Evolutionary conservation across 345 rosid genomes (phyloP), one percentile per base, ranked within the genome.

Genomic region (Xanthoceras sorbifolium): DNA sequence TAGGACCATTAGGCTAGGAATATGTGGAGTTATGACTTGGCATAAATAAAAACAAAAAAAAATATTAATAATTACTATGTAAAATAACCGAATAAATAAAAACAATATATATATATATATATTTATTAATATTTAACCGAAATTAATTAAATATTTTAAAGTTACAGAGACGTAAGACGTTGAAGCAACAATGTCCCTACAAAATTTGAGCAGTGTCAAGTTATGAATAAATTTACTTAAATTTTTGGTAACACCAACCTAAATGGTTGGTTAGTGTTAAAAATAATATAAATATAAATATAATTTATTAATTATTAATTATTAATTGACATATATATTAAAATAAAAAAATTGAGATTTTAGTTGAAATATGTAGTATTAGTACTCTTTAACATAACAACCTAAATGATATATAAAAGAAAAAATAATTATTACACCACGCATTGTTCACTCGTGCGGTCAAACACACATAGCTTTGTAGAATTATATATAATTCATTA

Each of bases 391-490:
- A n/a, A n/a, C n/a, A n/a, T n/a, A n/a, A n/a, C n/a, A n/a, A n/a
- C n/a, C n/a, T n/a, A n/a, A n/a, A n/a, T n/a, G n/a, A n/a, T n/a
- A n/a, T n/a, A n/a, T n/a, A n/a, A n/a, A n/a, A n/a, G n/a, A n/a
- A n/a, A n/a, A n/a, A n/a, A n/a, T n/a, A n/a, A n/a, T n/a, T n/a
- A n/a, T n/a, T 65, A 72, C 82, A 79, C 82, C 79, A 69, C 72
- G 0, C 32, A 73, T 75, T 71, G 65, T 70, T 61, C 89, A 82
- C 84, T 83, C 90, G 89, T 87, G 92, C 87, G 89, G 96, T 82
- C 91, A 86, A 77, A 76, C 75, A 67, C 68, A 80, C 65, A 54
- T 50, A 46, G 50, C 69, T 59, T 46, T 50, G 26, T 63, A 32
- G 2, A 26, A 55, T 67, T 61, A 10, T 29, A 17, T 61, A 17